Percentiles rank a stretch among this genome's conserved stretches.
These are phyloP conservation scores for Hyphodiscus sp. DNA, from an alignment of 2,329 filamentous ascomycete species.

Conservation along the genomic window DNA sequence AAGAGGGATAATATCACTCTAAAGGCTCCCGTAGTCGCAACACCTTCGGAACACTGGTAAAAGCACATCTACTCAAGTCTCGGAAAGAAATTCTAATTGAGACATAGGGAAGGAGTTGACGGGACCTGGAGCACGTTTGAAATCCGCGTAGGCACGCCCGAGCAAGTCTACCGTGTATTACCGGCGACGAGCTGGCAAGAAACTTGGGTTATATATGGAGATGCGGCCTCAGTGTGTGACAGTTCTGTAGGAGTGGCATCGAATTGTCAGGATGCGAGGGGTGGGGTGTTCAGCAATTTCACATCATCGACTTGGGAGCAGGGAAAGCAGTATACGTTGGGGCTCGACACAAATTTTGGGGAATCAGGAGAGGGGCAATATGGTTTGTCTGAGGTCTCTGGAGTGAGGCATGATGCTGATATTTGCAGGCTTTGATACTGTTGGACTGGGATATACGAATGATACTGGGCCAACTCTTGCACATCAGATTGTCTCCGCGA, in stretches of 20 bases:
- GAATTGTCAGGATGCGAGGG: slow-evolving; percentile 32
- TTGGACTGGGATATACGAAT: slow-evolving; percentile 19
- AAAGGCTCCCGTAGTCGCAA: slow-evolving; percentile 15
- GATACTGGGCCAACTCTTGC: slow-evolving; percentile 14
- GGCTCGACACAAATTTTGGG: slow-evolving; percentile 34
- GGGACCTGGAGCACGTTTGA: slow-evolving; percentile 37
- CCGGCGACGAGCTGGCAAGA: slow-evolving; percentile 35
- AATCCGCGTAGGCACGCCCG: slow-evolving; percentile 33
- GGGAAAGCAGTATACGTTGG: slow-evolving; percentile 30
- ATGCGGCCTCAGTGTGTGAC: slow-evolving; percentile 49
- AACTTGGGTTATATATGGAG: slow-evolving; percentile 56
- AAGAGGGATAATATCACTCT: slow-evolving; percentile 18
- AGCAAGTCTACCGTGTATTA: slow-evolving; percentile 32
- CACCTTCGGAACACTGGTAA: slow-evolving; percentile 18
- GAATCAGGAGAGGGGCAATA: slow-evolving; percentile 27
- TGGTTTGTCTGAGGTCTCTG: slow-evolving; percentile 8
- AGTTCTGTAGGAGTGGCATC: slow-evolving; percentile 32
- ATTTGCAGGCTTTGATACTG: slow-evolving; percentile 20
- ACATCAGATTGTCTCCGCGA: slow-evolving; percentile 18
- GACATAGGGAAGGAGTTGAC: slow-evolving; percentile 29
- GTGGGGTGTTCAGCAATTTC: slow-evolving; percentile 31
- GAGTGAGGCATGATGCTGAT: neutral
- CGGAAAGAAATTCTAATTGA: slow-evolving; percentile 6
- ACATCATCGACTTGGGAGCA: slow-evolving; percentile 32
- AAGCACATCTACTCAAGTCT: neutral